Base-by-base conservation (phyloP, 371 early-diverging fungal species). In the Syncephalis plumigaleata region DNA sequence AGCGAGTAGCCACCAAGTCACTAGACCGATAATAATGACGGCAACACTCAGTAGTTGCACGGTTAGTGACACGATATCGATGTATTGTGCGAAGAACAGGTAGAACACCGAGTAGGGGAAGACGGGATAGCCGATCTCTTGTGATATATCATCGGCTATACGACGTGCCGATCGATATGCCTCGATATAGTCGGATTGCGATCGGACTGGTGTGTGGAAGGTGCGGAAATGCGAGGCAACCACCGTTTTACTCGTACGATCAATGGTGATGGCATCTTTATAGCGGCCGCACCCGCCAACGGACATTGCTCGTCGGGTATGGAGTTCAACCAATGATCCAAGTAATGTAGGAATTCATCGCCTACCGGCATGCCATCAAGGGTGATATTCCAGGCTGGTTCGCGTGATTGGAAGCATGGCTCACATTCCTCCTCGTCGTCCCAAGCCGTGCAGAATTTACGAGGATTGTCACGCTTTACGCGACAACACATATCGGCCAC, bases 51-150 rank as follows among this genome's bases (percentile, higher is more conserved):
- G 54, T 13, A 81, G 60, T 15, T 71, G 57, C 38, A 66, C 50
- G 1, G 81, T 68, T 67, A 79, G 60, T 15, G 59, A 49, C 4
- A 68, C 64, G 36, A 84, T 74, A 27, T 69, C 66, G 7, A 65
- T 61, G 43, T 84, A 84, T 59, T 84, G 84, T 54, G 78, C 82
- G 55, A 84, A 84, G 54, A 81, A 84, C 42, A 82, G 66, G 53
- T 81, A 81, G 51, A 79, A 81, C 7, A 81, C 64, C 7, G 81
- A 79, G 52, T 82, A 84, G 0, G 81, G 77, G 51, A 72, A 80
- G 3, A 84, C 71, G 0, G 64, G 62, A 15, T 74, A 25, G 0
- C 66, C 68, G 2, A 70, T 59, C 9, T 64, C 63, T 15, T 56
- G 45, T n/a, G 64, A 56, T 0, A 80, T 58, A 1, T 64, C 63